These are phyloP conservation scores for Dioszegia aurantiaca DNA, from an alignment of 768 basidiomycete genomes.

Conservation along the genomic window DNA sequence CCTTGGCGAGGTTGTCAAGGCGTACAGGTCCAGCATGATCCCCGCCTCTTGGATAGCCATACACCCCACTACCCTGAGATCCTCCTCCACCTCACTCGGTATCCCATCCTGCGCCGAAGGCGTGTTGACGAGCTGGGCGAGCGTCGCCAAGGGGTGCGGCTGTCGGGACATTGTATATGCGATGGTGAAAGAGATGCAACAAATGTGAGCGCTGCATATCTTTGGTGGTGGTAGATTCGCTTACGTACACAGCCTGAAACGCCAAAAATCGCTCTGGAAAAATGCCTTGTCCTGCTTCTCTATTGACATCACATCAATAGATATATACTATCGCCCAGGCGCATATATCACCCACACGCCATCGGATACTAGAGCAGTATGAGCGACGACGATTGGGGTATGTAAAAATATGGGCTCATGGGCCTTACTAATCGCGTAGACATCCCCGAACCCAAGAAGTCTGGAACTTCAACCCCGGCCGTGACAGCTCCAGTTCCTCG, in stretches of 20 bases:
- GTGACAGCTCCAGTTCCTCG: conserved; percentile 16
- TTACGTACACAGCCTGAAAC: conserved; percentile 3
- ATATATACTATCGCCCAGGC: background rate
- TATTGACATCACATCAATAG: background rate
- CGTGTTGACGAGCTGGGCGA: conserved; percentile 70
- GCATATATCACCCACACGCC: background rate
- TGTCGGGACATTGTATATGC: conserved; percentile 37
- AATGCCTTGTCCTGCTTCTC: background rate
- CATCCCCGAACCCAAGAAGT: conserved; percentile 35
- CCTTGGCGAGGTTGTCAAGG: background rate
- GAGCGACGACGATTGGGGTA: conserved; percentile 45
- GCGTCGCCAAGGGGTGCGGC: conserved; percentile 72
- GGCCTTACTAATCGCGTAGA: conserved; percentile 15
- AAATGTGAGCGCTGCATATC: background rate
- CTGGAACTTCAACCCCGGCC: conserved; percentile 46
- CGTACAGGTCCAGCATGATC: conserved; percentile 78
- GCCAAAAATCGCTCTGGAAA: background rate
- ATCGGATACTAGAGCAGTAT: conserved; percentile 14
- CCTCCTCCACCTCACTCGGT: conserved; percentile 75
- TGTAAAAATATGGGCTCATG: conserved; percentile 2
- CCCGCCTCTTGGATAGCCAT: conserved; percentile 95
- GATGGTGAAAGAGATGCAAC: background rate
- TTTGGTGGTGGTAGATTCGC: background rate
- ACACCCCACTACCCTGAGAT: conserved; percentile 84
- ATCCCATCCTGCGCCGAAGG: conserved; percentile 82